Conservation (phyloP, 2,329 filamentous ascomycete genomes). For the Zasmidium citrigriseum region DNA sequence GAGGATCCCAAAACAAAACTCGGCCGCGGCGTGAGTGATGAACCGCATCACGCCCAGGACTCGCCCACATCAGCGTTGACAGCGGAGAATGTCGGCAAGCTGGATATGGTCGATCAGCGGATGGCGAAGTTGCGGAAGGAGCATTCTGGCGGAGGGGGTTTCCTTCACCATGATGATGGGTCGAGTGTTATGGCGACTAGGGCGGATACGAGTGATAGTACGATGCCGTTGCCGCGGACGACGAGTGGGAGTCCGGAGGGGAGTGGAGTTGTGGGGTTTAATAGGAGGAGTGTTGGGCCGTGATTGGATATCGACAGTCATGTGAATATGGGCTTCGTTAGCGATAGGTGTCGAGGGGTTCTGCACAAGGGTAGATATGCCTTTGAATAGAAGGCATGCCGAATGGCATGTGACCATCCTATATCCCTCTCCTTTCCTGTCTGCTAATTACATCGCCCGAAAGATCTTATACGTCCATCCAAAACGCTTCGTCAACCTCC, state of each 20-base stretch:
- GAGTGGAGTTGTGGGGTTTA: not conserved
- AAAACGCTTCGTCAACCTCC: too few species aligned
- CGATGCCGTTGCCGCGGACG: not conserved
- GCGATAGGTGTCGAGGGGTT: too few species aligned
- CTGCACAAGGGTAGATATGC: too few species aligned
- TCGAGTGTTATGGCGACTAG: constrained; percentile 20
- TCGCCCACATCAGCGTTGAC: constrained; percentile 22
- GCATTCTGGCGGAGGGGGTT: not conserved
- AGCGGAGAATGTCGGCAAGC: constrained; percentile 36
- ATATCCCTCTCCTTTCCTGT: too few species aligned
- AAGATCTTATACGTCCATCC: too few species aligned
- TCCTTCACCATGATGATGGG: constrained; percentile 9
- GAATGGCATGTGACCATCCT: too few species aligned
- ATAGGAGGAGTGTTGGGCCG: too few species aligned
- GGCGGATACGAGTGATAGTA: constrained; percentile 14
- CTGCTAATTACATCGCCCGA: too few species aligned
- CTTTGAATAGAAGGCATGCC: too few species aligned
- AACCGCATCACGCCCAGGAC: constrained; percentile 4
- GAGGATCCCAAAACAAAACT: constrained; percentile 37
- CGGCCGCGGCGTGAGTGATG: constrained; percentile 23
- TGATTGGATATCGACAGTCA: too few species aligned
- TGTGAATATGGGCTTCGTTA: too few species aligned
- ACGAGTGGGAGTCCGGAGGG: not conserved
- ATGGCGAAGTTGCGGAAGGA: constrained; percentile 12
- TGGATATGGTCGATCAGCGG: constrained; percentile 18